Base-by-base conservation (phyloP, 2,329 filamentous ascomycete species). In the Fusarium nelsonii region DNA sequence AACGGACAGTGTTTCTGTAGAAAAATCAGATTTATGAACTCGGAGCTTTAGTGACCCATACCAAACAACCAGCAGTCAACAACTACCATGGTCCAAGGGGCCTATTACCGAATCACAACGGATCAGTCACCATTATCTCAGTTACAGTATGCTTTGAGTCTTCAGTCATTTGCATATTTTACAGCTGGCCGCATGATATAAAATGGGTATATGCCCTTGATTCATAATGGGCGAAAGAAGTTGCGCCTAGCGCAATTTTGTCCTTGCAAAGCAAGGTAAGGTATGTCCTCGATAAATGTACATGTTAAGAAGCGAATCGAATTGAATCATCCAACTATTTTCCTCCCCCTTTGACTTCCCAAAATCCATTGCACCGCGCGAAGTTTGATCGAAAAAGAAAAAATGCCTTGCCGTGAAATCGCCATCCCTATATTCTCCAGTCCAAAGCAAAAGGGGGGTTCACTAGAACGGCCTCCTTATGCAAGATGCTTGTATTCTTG, bases 271-370 rank as follows among this genome's bases (percentile, higher is more conserved):
- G 23, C 23, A 23, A 60, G 69, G 55, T 37, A 71, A 65, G 65
- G 65, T 72, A 74, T 75, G 68, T 75, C 55, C 56, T 69, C 65
- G 54, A 72, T 65, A 73, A 74, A 75, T 75, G 44, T 74, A 75
- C 73, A 74, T 65, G 56, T 67, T 53, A 74, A 74, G 71, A 74
- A 74, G 68, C 53, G 68, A 71, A 73, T 62, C 55, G 67, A 50
- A 39, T 39, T 26, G 34, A 70, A 71, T 59, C 62, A 74, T 70
- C 73, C 71, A 74, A 74, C 51, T 41, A 45, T 57, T 46, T 48
- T 49, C 48, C 44, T 54, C 48, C 32, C 32, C 59, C 44, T 55
- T 55, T 20, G 32, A 32, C 45, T 65, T 53, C 30, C 51, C 8
- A n/a, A 53, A 52, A 48, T 59, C 26, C 60, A 46, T 58, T 65